Percentiles rank a stretch among this genome's conserved stretches.
These are phyloP conservation scores for Phoenix dactylifera DNA, from an alignment of 176 grass and related monocot species.

Conservation along the genomic window DNA sequence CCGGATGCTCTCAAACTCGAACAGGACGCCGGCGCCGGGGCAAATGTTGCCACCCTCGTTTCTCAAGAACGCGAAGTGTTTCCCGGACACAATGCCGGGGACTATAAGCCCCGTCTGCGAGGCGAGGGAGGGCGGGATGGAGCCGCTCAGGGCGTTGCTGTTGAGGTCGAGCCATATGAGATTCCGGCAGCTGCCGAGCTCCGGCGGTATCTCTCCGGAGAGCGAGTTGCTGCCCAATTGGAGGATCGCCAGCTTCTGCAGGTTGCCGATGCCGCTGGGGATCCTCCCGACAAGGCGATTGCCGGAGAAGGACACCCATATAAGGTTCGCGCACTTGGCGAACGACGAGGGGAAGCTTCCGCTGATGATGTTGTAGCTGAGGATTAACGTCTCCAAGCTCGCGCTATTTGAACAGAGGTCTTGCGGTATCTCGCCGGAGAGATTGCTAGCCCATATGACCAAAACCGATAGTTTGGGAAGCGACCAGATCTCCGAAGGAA, in stretches of 20 bases:
- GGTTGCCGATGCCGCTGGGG: constrained; percentile 37
- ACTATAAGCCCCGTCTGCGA: constrained; percentile 62
- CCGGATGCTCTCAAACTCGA: constrained; percentile 84
- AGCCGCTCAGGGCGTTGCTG: constrained; percentile 61
- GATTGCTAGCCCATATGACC: constrained; percentile 79
- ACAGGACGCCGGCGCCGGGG: constrained; percentile 78
- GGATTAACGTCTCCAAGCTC: constrained; percentile 57
- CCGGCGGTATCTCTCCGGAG: constrained; percentile 43
- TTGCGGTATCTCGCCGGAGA: constrained; percentile 68
- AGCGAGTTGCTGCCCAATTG: constrained; percentile 71
- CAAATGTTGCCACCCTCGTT: constrained; percentile 95
- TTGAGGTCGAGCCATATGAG: constrained; percentile 97
- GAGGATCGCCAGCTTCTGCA: constrained; percentile 82
- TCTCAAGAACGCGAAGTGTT: constrained; percentile 81
- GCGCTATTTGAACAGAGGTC: constrained; percentile 44
- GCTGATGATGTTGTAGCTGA: constrained; percentile 73
- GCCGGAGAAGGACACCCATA: constrained; percentile 79
- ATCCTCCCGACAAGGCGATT: constrained; percentile 54
- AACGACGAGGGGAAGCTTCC: constrained; percentile 60
- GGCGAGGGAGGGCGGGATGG: constrained; percentile 41
- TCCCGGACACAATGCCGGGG: constrained; percentile 67
- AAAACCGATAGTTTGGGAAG: constrained; percentile 63
- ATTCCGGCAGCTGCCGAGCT: constrained; percentile 64
- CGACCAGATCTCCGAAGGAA: constrained; percentile 34
- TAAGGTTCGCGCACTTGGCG: constrained; percentile 49